A percentile compares a stretch with the other conserved stretches of the same genome.
Evolutionary conservation across 306 rosid genomes (phyloP).

Genomic region (Cucumis cinereus): DNA sequence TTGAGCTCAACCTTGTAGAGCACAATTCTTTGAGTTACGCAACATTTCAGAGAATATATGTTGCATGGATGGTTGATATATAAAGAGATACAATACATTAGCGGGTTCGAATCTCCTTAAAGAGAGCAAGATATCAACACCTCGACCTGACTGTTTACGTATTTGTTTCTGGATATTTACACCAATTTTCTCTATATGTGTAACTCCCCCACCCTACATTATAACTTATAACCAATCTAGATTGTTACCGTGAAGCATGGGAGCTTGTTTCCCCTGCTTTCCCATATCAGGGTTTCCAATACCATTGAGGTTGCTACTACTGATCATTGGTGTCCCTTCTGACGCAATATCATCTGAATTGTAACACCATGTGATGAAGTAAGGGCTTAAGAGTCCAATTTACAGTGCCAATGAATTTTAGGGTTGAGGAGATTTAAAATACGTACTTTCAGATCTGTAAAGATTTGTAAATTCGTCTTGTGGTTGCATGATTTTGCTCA

Average conservation of each 20-base stretch:
- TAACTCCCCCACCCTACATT: no score
- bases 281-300: conserved; percentile 36
- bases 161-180: no score
- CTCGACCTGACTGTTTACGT: no score
- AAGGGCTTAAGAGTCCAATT: conserved; percentile 39
- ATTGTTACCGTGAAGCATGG: conserved; percentile 45
- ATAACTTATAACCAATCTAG: neutral
- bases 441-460: conserved; percentile 51
- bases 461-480: conserved; percentile 41
- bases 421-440: conserved; percentile 3
- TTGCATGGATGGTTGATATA: no score
- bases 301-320: conserved; percentile 29
- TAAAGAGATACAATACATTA: no score
- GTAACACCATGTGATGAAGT: conserved; percentile 25
- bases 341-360: conserved; percentile 82
- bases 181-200: no score
- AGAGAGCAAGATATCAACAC: no score
- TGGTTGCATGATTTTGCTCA: conserved; percentile 20
- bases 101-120: no score
- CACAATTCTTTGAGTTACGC: no score
- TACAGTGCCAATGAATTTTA: conserved; percentile 9
- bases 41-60: no score
- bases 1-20: no score
- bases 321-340: conserved; percentile 39
- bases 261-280: conserved; percentile 43